These are phyloP conservation scores for Aspergillus felis DNA, from an alignment of 2,329 filamentous ascomycete species.

Conservation along the genomic window DNA sequence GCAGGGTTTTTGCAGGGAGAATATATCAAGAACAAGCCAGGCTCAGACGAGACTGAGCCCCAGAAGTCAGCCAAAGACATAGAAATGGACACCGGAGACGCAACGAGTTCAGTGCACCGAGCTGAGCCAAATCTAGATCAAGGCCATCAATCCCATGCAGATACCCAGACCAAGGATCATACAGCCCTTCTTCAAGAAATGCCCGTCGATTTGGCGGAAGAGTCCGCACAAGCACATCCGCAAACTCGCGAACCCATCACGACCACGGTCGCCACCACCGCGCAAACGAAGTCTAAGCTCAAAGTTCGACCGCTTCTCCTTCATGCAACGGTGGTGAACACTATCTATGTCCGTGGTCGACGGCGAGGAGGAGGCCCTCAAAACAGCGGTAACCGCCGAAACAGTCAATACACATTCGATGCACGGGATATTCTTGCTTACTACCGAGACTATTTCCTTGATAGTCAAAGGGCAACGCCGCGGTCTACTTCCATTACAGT, in stretches of 20 bases:
- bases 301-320: slow-evolving; percentile 60
- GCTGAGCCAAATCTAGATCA: neutral
- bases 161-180: neutral
- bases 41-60: neutral
- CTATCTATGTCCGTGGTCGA: slow-evolving; percentile 58
- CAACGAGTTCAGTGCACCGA: neutral
- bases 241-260: neutral
- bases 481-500: slow-evolving; percentile 6
- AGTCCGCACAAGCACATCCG: neutral
- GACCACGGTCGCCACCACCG: slow-evolving; percentile 3
- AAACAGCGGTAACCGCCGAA: slow-evolving; percentile 9
- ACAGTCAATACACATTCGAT: slow-evolving; percentile 46
- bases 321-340: slow-evolving; percentile 84
- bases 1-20: slow-evolving; percentile 40
- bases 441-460: slow-evolving; percentile 34
- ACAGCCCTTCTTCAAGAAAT: slow-evolving; percentile 10
- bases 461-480: slow-evolving; percentile 19
- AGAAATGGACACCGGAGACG: neutral
- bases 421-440: slow-evolving; percentile 28
- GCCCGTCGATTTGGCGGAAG: slow-evolving; percentile 5
- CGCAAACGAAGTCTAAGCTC: slow-evolving; percentile 16
- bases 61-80: neutral
- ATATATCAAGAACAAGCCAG: slow-evolving; percentile 11
- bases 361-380: slow-evolving; percentile 6
- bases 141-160: neutral